Base-by-base conservation (phyloP, 345 rosid genomes). In the Chamaenerion angustifolium region DNA sequence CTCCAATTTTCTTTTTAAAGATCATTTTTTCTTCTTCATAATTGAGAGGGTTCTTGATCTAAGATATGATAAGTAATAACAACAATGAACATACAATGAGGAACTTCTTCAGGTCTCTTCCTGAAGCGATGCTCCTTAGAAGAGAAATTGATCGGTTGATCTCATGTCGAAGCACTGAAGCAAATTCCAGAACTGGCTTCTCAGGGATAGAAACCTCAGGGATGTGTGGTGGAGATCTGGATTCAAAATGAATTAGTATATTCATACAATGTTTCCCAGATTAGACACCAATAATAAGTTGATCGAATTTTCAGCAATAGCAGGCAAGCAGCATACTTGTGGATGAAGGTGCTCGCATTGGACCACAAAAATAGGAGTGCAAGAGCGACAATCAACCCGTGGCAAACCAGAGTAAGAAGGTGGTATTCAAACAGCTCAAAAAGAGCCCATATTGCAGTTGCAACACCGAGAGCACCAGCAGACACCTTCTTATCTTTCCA, bases 21-120 rank as follows among this genome's bases (percentile, higher is more conserved):
- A 21, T 21, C 25, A 21, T 0, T 21, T 21, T 21, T 21, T 21
- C 3, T 21, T 21, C 25, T 21, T 21, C 25, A 21, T 21, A 21
- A 21, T 21, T 21, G 25, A 21, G 25, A 43, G 23, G 11, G 10
- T 14, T 23, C 16, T 21, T 16, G 18, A 5, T 21, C 11, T 14
- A 31, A 3, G 37, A 31, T 31, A 7, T 8, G 10, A 31, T 31
- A 7, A 31, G 37, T 7, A 16, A 48, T 3, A 1, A 12, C 6
- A 27, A 2, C 1, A 52, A 7, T 31, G 10, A 62, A 54, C 56
- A 53, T 76, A 90, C 98, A 27, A 68, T 63, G 16, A 90, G 79
- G 56, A 86, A 90, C 71, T 83, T 86, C 95, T 81, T 86, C 53
- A 90, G 72, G 59, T 90, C 95, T 51, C 77, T 81, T 65, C 98